These are phyloP conservation scores for Chenopodium berlandieri DNA, from an alignment of 148 eudicot genomes.

Conservation along the genomic window DNA sequence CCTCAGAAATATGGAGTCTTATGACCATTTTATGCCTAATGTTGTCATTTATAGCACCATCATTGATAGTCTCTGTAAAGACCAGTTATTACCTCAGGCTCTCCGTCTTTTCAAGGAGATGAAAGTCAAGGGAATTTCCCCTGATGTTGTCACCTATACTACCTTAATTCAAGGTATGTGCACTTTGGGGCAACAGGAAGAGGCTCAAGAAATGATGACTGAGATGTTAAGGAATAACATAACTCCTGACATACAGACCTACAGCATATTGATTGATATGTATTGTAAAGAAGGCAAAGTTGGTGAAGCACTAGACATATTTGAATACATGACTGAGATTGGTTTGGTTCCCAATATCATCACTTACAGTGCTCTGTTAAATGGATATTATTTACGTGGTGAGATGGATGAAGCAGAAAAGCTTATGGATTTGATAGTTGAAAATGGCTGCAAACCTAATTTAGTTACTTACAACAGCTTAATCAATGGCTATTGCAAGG, in stretches of 20 bases:
- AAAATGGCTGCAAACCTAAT: constrained; percentile 15
- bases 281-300: too few species aligned
- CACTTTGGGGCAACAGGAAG: background rate
- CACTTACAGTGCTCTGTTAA: too few species aligned
- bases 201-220: too few species aligned
- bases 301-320: too few species aligned
- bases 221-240: too few species aligned
- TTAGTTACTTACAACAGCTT: constrained; percentile 28
- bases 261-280: too few species aligned
- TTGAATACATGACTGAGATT: too few species aligned
- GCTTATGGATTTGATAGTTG: background rate
- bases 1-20: constrained; percentile 1
- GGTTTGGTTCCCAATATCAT: too few species aligned
- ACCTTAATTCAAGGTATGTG: background rate
- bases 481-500: constrained; percentile 38
- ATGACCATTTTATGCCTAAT: background rate
- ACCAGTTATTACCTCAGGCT: background rate
- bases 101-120: background rate
- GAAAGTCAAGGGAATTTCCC: background rate
- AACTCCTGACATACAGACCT: too few species aligned
- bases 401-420: too few species aligned
- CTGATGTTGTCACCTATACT: background rate
- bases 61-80: constrained; percentile 4
- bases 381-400: too few species aligned
- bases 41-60: background rate